Percentiles rank a stretch among this genome's conserved stretches.
Conservation (phyloP, 495 filamentous ascomycete genomes). For the Beverwykella pulmonaria region DNA sequence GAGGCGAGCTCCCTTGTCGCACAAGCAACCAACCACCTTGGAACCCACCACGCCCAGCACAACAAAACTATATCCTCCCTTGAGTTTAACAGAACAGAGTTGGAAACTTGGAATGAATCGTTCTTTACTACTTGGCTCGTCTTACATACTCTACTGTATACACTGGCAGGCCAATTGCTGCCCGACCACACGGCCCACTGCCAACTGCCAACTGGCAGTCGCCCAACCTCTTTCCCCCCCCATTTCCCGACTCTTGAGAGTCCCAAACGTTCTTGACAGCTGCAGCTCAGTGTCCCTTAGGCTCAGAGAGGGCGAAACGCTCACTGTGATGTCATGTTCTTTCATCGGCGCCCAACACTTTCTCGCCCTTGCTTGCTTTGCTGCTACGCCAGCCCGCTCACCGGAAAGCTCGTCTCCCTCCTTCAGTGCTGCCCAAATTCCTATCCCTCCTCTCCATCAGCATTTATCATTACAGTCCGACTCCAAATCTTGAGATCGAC, state of each 20-base stretch:
- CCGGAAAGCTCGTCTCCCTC: background rate
- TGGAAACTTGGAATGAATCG: too few species aligned
- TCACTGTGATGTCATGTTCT: background rate
- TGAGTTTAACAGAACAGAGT: too few species aligned
- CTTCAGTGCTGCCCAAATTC: background rate
- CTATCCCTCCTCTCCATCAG: background rate
- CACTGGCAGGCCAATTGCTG: slow-evolving; percentile 4
- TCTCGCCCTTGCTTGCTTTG: background rate
- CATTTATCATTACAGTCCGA: slow-evolving; percentile 26
- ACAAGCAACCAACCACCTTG: too few species aligned
- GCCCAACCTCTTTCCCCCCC: too few species aligned
- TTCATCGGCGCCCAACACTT: background rate
- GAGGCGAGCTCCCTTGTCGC: too few species aligned
- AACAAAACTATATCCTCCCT: too few species aligned
- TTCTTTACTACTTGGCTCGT: too few species aligned
- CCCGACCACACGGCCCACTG: slow-evolving; percentile 11
- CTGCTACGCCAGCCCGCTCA: background rate
- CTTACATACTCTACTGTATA: too few species aligned
- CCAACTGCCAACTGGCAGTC: background rate
- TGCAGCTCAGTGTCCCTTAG: background rate
- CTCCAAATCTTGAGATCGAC: background rate
- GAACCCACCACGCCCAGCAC: too few species aligned
- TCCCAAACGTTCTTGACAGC: slow-evolving; percentile 2
- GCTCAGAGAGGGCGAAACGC: background rate
- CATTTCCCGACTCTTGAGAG: background rate